Percentiles rank a stretch among this genome's conserved stretches.
These are phyloP conservation scores for Lolium rigidum DNA, from an alignment of 176 grass and related monocot species.

Conservation along the genomic window DNA sequence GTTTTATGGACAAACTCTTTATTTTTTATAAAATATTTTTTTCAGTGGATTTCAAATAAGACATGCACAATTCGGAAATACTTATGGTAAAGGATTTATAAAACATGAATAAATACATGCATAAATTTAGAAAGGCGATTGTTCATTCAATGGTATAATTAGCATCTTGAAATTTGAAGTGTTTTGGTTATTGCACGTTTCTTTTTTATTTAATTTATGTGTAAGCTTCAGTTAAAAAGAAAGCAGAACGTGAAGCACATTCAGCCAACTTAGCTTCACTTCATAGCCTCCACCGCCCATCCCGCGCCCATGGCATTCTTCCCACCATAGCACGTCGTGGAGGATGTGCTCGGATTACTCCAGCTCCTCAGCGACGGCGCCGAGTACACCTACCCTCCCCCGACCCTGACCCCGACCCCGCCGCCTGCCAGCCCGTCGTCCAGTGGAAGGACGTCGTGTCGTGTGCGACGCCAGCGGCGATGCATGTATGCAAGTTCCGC, in stretches of 20 bases:
- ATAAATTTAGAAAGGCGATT: not conserved
- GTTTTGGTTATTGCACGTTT: not conserved
- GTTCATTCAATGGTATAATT: not conserved
- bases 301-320: constrained; percentile 21
- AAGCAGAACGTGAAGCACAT: not conserved
- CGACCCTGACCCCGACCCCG: not conserved
- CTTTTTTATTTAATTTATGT: not conserved
- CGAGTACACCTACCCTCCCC: not conserved
- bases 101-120: not conserved
- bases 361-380: constrained; percentile 45
- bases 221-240: not conserved
- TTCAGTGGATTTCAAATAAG: not conserved
- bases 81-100: not conserved
- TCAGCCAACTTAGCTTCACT: not conserved
- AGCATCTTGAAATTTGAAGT: not conserved
- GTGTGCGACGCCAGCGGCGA: constrained; percentile 8
- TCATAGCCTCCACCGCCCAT: not conserved
- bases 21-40: no score
- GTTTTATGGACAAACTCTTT: no score
- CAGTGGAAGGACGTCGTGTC: constrained; percentile 36
- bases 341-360: not conserved
- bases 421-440: not conserved
- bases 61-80: not conserved
- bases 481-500: constrained; percentile 42
- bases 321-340: constrained; percentile 12